Evolutionary conservation across 306 rosid genomes (phyloP), one percentile per base, ranked within the genome.

Genomic region (Corylus avellana): DNA sequence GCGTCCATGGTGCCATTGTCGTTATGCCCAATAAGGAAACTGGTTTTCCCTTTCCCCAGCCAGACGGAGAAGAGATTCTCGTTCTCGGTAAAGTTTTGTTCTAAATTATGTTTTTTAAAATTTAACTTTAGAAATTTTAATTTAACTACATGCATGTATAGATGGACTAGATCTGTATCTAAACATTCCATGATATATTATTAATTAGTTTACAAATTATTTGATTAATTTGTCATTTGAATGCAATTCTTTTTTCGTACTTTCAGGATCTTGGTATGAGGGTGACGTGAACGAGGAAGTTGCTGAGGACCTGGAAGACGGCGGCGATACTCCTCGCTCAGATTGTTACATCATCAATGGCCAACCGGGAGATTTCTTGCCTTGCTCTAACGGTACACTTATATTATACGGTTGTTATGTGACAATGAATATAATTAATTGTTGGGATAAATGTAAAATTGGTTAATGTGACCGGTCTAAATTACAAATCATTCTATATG

Each of bases 1-100:
- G 86, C 1, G 86, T 85, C 4, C 83, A 85, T 2, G 88, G 88
- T 1, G 71, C 83, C 0, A 82, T 82, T 49, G 64, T 82, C 0
- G 70, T 82, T 12, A 42, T 69, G 18, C 88, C 85, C 0, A 13
- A 71, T 0, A 0, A 7, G 1, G 68, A 47, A 2, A 77, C 47
- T 0, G 47, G 76, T 7, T 84, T 62, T 25, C 87, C 87, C 2
- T 84, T 84, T 72, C 82, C 79, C 4, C 3, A 66, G 2, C 87
- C 87, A 3, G 32, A 80, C 46, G 79, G 66, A 11, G 76, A 84
- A 58, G 27, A 77, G 57, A 77, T 64, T 3, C 17, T 81, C 22
- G 37, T 84, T 1, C 47, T 84, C 27, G 87, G 87, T 80, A 32
- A 32, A 2, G 35, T 22, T 22, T 22, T 22, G 25, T 22, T 22